phyloP scores from a whole-genome alignment of 495 filamentous ascomycete genomes.

The Aspergillus incahuasiensis region DNA sequence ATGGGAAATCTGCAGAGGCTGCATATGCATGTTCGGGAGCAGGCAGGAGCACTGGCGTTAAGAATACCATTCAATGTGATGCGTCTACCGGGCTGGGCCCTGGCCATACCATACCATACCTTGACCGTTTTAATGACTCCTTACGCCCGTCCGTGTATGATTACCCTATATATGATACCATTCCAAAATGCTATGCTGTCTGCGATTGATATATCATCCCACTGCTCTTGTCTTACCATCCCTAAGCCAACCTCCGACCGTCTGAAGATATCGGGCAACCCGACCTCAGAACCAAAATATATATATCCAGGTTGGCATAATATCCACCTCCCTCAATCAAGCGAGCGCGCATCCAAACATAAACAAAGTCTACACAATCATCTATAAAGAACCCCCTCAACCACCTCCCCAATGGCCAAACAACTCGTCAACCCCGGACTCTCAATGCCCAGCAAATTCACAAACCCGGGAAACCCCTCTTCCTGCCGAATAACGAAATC shows the following conservation, averaged over 20 bases:
- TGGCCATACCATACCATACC: neutral
- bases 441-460: constrained; percentile 92
- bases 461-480: constrained; percentile 77
- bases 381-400: constrained; percentile 67
- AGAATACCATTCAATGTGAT: neutral
- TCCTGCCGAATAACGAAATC: constrained; percentile 85
- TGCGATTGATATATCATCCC: no score
- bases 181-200: neutral
- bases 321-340: no score
- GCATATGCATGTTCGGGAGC: no score
- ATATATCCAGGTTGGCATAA: no score
- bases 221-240: no score
- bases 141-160: neutral
- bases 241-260: no score
- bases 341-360: no score
- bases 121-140: neutral
- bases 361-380: neutral
- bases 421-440: constrained; percentile 89
- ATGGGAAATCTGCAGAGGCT: no score
- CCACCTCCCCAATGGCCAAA: constrained; percentile 84
- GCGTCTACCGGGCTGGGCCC: constrained; percentile 6
- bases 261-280: no score
- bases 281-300: no score
- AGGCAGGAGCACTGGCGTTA: no score
- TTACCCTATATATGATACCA: constrained; percentile 2